Evolutionary conservation across 495 filamentous ascomycete species (phyloP), one percentile per base, ranked within the genome.

Genomic region (Daldinia grandis): DNA sequence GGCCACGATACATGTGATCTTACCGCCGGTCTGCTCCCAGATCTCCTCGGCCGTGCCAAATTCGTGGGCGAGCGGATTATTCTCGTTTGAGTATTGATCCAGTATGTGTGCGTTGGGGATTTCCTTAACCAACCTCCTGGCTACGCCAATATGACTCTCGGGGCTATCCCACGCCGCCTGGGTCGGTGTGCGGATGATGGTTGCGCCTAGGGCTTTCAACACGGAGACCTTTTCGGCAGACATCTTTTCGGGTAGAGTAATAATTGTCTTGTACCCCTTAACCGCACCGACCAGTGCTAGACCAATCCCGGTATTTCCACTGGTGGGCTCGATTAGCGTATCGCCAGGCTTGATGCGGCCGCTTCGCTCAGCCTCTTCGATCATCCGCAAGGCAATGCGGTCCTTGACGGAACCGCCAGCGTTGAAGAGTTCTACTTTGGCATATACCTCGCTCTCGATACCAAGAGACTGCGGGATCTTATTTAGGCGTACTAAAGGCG

Each of bases 161-260:
- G 95, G 95, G 12, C 89, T 90, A 78, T 99, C 96, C 77, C 85
- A 98, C 28, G 95, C 95, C 10, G 95, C 95, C 80, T 96, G 92
- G 24, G 97, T 98, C 27, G 95, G 96, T 1, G 95, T 99, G 54
- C 95, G 91, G 71, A 99, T 97, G 76, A 99, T 98, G 71, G 95
- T 97, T 24, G 95, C 95, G 64, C 95, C 95, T 33, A 99, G 86
- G 17, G 95, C 94, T 51, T 92, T 89, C 27, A 99, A 84, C 10
- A 99, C 95, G 1, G 94, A 88, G 12, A 99, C 96, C 78, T 99
- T 99, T 81, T 99, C 95, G 28, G 93, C 88, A 5, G 93, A 97
- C 95, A 99, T 99, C 84, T 99, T 99, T 82, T 99, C 95, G 38
- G 95, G 95, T 2, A 99, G 88, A 0, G 95, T 99, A 76, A 99